Evolutionary conservation across 1,139 yeast species (phyloP).

Genomic region (Zygosaccharomyces sapae): DNA sequence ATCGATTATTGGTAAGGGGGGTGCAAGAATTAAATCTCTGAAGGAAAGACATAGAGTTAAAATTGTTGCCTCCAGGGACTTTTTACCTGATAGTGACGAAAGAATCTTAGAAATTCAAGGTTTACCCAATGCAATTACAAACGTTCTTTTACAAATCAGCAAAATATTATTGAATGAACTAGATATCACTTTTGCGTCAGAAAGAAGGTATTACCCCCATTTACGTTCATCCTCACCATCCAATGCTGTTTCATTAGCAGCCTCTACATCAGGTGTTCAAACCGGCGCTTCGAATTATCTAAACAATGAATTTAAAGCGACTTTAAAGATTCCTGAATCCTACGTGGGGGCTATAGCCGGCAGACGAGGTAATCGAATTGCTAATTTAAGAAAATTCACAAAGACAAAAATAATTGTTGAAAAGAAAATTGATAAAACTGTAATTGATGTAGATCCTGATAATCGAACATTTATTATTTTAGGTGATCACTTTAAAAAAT

Average conservation of each 20-base stretch:
- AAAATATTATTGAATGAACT: slow-evolving; percentile 28
- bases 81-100: slow-evolving; percentile 79
- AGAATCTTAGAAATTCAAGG: slow-evolving; percentile 89
- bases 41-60: slow-evolving; percentile 69
- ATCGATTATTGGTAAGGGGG: slow-evolving; percentile 82
- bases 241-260: not conserved
- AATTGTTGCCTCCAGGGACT: slow-evolving; percentile 85
- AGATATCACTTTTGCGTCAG: slow-evolving; percentile 21
- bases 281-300: not conserved
- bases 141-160: slow-evolving; percentile 52
- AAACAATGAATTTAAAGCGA: slow-evolving; percentile 24
- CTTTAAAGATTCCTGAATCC: slow-evolving; percentile 59
- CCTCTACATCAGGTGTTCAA: not conserved
- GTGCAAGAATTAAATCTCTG: slow-evolving; percentile 73
- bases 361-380: slow-evolving; percentile 79
- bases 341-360: slow-evolving; percentile 92
- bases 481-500: slow-evolving; percentile 48
- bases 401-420: slow-evolving; percentile 81
- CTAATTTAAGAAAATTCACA: slow-evolving; percentile 74
- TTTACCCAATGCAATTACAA: slow-evolving; percentile 60
- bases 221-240: slow-evolving; percentile 10
- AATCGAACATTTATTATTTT: slow-evolving; percentile 70
- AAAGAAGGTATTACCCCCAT: slow-evolving; percentile 28
- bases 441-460: slow-evolving; percentile 58
- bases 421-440: slow-evolving; percentile 64